phyloP scores from a whole-genome alignment of 192 early-diverging fungal species.

The Coemansia sp. region DNA sequence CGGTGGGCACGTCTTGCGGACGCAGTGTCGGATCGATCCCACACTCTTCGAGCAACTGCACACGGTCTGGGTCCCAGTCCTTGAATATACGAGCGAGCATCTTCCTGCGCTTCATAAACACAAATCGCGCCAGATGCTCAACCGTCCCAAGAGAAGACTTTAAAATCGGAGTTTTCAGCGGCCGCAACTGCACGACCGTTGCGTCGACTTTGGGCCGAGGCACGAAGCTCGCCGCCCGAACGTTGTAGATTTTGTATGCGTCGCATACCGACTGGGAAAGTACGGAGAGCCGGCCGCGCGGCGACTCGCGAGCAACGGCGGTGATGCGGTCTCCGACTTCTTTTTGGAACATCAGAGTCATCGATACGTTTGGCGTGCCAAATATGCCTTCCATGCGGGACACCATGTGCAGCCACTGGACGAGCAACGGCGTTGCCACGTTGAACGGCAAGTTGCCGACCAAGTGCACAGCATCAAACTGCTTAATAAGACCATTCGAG shows the following conservation, averaged over 20 bases:
- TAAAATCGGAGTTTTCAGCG: constrained; percentile 49
- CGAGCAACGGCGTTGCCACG: constrained; percentile 67
- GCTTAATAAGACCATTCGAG: constrained; percentile 6
- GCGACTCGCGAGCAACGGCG: constrained; percentile 53
- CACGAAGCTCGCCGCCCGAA: constrained; percentile 69
- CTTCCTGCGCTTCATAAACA: constrained; percentile 71
- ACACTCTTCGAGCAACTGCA: constrained; percentile 54
- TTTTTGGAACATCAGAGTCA: constrained; percentile 85
- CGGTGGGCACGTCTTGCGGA: constrained; percentile 64
- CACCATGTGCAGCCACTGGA: constrained; percentile 71
- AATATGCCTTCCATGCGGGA: constrained; percentile 63
- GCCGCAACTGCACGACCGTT: constrained; percentile 66
- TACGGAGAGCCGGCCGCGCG: constrained; percentile 68
- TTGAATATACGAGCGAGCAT: constrained; percentile 63
- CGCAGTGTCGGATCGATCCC: constrained; percentile 60
- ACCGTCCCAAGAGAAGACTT: constrained; percentile 56
- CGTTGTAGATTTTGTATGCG: constrained; percentile 60
- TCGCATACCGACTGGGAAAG: constrained; percentile 72
- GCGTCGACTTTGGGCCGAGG: constrained; percentile 76
- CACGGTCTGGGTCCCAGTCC: constrained; percentile 52
- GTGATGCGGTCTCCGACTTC: constrained; percentile 72
- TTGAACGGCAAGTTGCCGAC: constrained; percentile 82
- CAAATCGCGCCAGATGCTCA: constrained; percentile 61
- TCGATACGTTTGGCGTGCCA: constrained; percentile 48
- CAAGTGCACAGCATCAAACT: constrained; percentile 57